These are phyloP conservation scores for Mycena metata DNA, from an alignment of 768 basidiomycete genomes.

Conservation along the genomic window DNA sequence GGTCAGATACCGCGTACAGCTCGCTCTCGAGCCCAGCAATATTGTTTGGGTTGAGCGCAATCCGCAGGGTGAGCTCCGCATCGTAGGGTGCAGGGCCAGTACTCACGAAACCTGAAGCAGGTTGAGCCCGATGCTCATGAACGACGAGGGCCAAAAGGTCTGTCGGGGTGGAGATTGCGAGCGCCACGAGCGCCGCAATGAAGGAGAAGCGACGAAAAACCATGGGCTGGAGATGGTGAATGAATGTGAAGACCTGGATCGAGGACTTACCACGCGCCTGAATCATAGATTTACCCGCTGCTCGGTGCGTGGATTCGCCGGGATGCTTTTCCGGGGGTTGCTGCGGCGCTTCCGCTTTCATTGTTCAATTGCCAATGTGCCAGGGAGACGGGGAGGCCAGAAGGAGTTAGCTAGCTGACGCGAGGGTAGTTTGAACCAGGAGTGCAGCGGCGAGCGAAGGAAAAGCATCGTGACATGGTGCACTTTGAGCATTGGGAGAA, in stretches of 20 bases:
- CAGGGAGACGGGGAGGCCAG: constrained; percentile 21
- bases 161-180: no score
- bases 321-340: constrained; percentile 16
- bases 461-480: constrained; percentile 25
- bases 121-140: constrained; percentile 31
- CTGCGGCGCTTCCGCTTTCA: constrained; percentile 4
- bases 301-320: no score
- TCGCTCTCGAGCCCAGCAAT: constrained; percentile 50
- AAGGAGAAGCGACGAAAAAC: constrained; percentile 15
- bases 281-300: constrained; percentile 2
- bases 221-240: constrained; percentile 20
- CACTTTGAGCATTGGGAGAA: constrained; percentile 10
- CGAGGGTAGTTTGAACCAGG: constrained; percentile 18
- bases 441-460: no score
- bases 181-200: constrained; percentile 21
- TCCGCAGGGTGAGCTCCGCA: constrained; percentile 46
- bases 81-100: constrained; percentile 30
- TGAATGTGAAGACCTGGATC: constrained; percentile 7
- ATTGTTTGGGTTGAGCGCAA: constrained; percentile 42
- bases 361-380: constrained; percentile 19
- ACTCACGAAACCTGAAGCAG: constrained; percentile 40
- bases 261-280: constrained; percentile 4
- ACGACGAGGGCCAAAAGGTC: constrained; percentile 29
- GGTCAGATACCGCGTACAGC: constrained; percentile 50
- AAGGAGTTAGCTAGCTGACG: constrained; percentile 14